These are phyloP conservation scores for Austroboletus niveus DNA, from an alignment of 1,284 basidiomycete genomes.

Conservation along the genomic window DNA sequence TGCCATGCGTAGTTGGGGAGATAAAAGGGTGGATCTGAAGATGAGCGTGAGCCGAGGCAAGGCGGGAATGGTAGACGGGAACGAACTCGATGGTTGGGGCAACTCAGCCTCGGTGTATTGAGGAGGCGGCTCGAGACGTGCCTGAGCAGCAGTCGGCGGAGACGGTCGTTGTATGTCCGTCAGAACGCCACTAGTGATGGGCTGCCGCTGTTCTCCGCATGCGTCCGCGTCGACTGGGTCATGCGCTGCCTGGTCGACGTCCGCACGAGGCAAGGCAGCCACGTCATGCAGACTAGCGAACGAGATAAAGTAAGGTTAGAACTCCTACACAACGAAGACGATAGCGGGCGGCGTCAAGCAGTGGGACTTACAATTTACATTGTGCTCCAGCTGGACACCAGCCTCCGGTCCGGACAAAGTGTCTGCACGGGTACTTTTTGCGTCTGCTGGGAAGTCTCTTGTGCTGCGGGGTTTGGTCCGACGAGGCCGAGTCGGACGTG, in stretches of 20 bases:
- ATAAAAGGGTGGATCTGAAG: conserved; percentile 12
- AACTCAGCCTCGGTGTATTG: conserved; percentile 36
- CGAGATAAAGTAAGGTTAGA: background rate
- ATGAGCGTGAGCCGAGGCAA: background rate
- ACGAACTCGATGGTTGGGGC: conserved; percentile 31
- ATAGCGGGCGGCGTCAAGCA: background rate
- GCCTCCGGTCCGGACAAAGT: conserved; percentile 42
- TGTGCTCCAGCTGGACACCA: conserved; percentile 43
- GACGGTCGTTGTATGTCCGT: conserved; percentile 19
- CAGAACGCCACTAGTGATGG: conserved; percentile 27
- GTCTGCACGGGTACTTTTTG: conserved; percentile 41
- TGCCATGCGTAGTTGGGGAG: conserved; percentile 17
- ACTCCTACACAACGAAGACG: background rate
- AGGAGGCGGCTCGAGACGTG: conserved; percentile 22
- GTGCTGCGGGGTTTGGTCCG: conserved; percentile 8
- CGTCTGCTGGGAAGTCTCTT: conserved; percentile 16
- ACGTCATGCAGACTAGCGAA: conserved; percentile 40
- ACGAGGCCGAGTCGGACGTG: conserved; percentile 15
- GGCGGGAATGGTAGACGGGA: background rate
- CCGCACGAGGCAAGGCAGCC: conserved; percentile 7
- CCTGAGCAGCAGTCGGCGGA: conserved; percentile 5
- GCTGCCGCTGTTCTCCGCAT: conserved; percentile 9
- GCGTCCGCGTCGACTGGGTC: conserved; percentile 4
- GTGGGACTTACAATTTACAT: conserved; percentile 44
- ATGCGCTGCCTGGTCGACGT: conserved; percentile 1